Evolutionary conservation across 2,329 filamentous ascomycete genomes (phyloP), one percentile per base, ranked within the genome.

Genomic region (Sporothrix brasiliensis): DNA sequence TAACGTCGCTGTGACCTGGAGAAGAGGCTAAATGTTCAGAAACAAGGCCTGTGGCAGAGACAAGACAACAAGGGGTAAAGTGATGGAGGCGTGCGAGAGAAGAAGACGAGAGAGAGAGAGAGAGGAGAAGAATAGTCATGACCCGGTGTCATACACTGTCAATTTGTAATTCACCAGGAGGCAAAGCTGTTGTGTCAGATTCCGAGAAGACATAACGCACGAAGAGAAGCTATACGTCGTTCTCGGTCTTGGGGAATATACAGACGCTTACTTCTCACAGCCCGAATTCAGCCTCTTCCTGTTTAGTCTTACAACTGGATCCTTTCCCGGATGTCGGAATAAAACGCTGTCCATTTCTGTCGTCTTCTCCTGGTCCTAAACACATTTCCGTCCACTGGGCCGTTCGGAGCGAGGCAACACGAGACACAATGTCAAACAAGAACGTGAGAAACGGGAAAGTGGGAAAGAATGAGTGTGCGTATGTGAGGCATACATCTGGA

Each of bases 11-110:
- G 11, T 21, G 19, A 16, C 13, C 34, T 61, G n/a, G 34, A 24
- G 30, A 49, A 30, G 41, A 53, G 63, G 63, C 63, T 67, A 67
- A 52, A 52, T 53, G n/a, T 50, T 27, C 27, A 68, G n/a, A 68
- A 68, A 56, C 65, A 47, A 14, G 49, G 34, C 27, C 30, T 11
- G 60, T 49, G 4, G 60, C 41, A 49, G 19, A 44, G 56, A 13
- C 4, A 21, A 3, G 6, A 41, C 41, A 16, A 16, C 41, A 16
- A 44, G 41, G 14, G 14, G 14, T 11, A 16, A 16, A 13, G 41
- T 44, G n/a, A 41, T 24, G 9, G 14, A 24, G 56, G 30, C 9
- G 41, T 5, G 19, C 21, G 56, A 54, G 52, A 11, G 27, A 50
- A 21, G 49, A 50, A n/a, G 10, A 21, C 14, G 11, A n/a, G 19